Conservation (phyloP, 192 early-diverging fungal species). For the Linnemannia hyalina region DNA sequence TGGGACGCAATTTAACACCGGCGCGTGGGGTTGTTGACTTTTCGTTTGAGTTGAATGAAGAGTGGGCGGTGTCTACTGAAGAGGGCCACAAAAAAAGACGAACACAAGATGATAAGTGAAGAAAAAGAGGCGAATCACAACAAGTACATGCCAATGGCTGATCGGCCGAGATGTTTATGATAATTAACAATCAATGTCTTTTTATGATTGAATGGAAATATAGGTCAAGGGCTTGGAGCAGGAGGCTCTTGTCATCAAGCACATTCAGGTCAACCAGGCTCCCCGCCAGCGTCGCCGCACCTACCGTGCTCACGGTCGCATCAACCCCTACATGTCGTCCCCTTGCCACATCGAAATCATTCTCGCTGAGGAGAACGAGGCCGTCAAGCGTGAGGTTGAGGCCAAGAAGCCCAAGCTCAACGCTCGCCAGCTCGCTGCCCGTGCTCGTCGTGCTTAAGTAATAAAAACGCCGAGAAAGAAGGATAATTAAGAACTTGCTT, state of each 20-base stretch:
- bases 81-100: too few relatives aligned
- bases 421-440: conserved; percentile 67
- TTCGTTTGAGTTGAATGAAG: too few relatives aligned
- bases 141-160: too few relatives aligned
- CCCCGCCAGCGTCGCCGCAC: conserved; percentile 97
- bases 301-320: conserved; percentile 96
- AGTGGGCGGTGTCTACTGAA: too few relatives aligned
- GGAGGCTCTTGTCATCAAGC: conserved; percentile 83
- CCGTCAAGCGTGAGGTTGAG: conserved; percentile 80
- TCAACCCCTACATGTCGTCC: conserved; percentile 91
- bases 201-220: neutral
- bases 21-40: too few relatives aligned
- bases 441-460: conserved; percentile 60
- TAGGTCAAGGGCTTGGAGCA: conserved; percentile 59
- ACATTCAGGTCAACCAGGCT: conserved; percentile 98
- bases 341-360: conserved; percentile 98
- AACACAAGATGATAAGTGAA: too few relatives aligned
- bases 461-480: conserved; percentile 36
- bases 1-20: too few relatives aligned
- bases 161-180: neutral
- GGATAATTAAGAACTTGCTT: neutral
- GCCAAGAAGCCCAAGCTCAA: conserved; percentile 68
- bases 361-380: conserved; percentile 89
- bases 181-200: neutral
- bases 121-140: too few relatives aligned